Base-by-base conservation (phyloP, 345 rosid species). In the Acer saccharum region DNA sequence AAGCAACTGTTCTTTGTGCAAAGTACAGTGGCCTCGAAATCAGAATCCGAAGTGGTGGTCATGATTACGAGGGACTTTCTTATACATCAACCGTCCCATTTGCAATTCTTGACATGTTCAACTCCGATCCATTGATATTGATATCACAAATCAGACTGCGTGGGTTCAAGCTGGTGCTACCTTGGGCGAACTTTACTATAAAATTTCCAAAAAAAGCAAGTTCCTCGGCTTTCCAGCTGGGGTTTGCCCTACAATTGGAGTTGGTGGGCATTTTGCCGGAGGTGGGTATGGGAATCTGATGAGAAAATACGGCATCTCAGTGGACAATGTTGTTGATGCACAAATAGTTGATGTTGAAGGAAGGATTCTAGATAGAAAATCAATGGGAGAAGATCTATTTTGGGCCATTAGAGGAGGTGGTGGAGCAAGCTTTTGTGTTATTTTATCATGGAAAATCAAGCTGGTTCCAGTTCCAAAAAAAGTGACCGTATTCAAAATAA, bases 391-490 rank as follows among this genome's bases (percentile, higher is more conserved):
- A 76, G 98, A 90, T 78, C 76, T 90, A 17, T 90, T 78, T 29
- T 94, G 93, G 98, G 97, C 92, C 1, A 87, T 93, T 25, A 83
- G 84, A 39, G 95, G 98, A 0, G 98, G 93, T 6, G 94, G 97
- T 27, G 94, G 93, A 29, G 86, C 87, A 3, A 92, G 92, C 73
- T 93, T 84, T 62, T 94, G 93, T 7, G 93, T 93, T 20, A 79
- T 93, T 8, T 67, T 88, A 14, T 61, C 89, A 0, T 90, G 80
- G 68, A 87, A 83, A 77, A 82, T 93, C 23, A 84, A 84, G 21
- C 86, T 93, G 13, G 91, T 93, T 61, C 80, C 72, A 2, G 87
- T 93, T 64, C 98, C 94, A 0, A 81, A 74, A 74, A 85, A 71
- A 1, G 94, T 91, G 5, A 86, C 91, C 2, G 86, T 90, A 14